Conservation (phyloP, 176 grass and related monocot species). For the Pontederia crassipes region DNA sequence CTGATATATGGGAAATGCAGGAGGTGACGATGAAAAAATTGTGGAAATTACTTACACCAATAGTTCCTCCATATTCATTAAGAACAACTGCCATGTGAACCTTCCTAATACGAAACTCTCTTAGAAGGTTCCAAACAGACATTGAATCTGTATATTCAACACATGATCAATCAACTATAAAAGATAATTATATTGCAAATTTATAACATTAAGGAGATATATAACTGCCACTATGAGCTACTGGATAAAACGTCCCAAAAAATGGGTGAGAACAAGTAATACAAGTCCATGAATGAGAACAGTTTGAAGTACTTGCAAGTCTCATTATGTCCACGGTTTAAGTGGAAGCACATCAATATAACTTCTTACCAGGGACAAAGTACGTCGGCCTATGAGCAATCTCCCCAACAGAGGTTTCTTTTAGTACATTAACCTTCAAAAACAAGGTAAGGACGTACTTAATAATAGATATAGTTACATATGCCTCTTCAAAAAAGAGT, state of each 20-base stretch:
- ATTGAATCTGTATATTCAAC: constrained; percentile 72
- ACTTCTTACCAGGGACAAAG: constrained; percentile 78
- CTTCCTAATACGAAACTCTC: constrained; percentile 94
- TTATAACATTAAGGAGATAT: no score
- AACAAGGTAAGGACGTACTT: constrained; percentile 17
- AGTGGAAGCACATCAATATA: background rate
- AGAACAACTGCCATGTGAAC: constrained; percentile 99
- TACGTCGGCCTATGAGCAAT: constrained; percentile 86
- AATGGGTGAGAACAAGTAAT: no score
- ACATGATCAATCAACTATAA: background rate
- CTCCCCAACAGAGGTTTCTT: constrained; percentile 66
- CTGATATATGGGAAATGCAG: no score
- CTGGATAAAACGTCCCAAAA: no score
- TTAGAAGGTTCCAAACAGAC: constrained; percentile 92
- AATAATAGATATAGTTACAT: no score
- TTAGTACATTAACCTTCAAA: constrained; percentile 86
- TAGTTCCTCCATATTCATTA: constrained; percentile 97
- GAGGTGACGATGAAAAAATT: background rate
- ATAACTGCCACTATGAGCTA: no score
- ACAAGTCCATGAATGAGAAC: no score
- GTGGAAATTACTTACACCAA: constrained; percentile 65
- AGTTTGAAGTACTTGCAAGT: no score
- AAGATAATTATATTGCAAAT: no score
- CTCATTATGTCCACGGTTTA: no score
- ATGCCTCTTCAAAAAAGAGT: no score